Conservation (phyloP, 768 basidiomycete genomes). For the Hypsizygus marmoreus region DNA sequence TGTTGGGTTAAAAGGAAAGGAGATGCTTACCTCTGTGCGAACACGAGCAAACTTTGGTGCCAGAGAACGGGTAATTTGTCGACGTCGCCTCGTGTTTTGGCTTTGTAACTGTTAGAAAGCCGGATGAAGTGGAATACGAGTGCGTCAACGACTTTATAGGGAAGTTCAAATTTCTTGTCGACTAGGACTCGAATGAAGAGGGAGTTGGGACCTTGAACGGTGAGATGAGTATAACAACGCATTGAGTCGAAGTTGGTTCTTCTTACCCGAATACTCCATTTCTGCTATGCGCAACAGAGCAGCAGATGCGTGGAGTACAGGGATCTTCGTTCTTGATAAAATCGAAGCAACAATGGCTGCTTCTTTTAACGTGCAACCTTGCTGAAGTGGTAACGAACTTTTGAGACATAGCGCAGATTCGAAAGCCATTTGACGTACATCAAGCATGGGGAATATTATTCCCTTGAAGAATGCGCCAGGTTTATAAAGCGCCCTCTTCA, state of each 20-base stretch:
- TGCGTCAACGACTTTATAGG: slow-evolving; percentile 96
- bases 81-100: slow-evolving; percentile 64
- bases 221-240: background rate
- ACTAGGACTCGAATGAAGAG: slow-evolving; percentile 95
- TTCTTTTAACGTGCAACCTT: slow-evolving; percentile 90
- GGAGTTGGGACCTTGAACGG: slow-evolving; percentile 77
- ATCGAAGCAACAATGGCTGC: slow-evolving; percentile 94
- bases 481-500: slow-evolving; percentile 92
- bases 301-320: slow-evolving; percentile 95
- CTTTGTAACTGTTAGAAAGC: slow-evolving; percentile 88
- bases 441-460: slow-evolving; percentile 91
- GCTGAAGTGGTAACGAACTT: too few species aligned
- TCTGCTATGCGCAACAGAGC: slow-evolving; percentile 90
- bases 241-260: slow-evolving; percentile 2
- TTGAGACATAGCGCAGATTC: too few species aligned
- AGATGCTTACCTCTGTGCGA: slow-evolving; percentile 76
- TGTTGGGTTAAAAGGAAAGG: slow-evolving; percentile 4
- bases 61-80: slow-evolving; percentile 94
- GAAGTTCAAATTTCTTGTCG: slow-evolving; percentile 97
- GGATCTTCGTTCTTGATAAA: slow-evolving; percentile 86
- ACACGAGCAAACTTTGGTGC: slow-evolving; percentile 96
- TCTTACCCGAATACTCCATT: slow-evolving; percentile 91
- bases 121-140: slow-evolving; percentile 98
- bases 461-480: slow-evolving; percentile 99
- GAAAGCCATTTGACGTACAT: too few species aligned